phyloP scores from a whole-genome alignment of 495 filamentous ascomycete genomes.

The Bacidia rubella region DNA sequence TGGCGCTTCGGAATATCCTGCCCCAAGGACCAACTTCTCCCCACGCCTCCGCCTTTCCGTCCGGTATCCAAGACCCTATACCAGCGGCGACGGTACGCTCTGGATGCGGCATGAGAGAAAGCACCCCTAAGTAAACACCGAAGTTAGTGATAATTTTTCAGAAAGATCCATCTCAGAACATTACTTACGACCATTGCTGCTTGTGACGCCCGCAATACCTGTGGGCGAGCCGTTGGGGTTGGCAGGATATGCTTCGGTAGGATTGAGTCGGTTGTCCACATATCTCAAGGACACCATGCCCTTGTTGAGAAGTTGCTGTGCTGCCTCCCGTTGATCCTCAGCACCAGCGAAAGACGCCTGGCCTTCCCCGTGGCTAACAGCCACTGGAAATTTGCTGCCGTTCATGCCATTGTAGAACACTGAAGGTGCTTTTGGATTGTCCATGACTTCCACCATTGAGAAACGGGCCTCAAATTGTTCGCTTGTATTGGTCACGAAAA shows the following conservation, averaged over 20 bases:
- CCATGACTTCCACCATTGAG: conserved; percentile 71
- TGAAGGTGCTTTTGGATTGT: conserved; percentile 45
- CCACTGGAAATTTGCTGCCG: conserved; percentile 71
- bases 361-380: conserved; percentile 85
- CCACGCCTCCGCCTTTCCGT: conserved; percentile 51
- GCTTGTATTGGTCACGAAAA: conserved; percentile 70
- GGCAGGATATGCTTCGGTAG: conserved; percentile 73
- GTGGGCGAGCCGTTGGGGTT: conserved; percentile 89
- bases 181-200: conserved; percentile 50
- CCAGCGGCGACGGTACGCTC: conserved; percentile 82
- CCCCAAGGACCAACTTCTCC: conserved; percentile 81
- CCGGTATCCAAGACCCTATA: conserved; percentile 62
- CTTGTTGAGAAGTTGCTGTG: conserved; percentile 41
- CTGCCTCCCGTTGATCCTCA: conserved; percentile 10
- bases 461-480: conserved; percentile 90
- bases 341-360: conserved; percentile 55
- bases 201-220: conserved; percentile 75
- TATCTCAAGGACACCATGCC: conserved; percentile 64
- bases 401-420: conserved; percentile 92
- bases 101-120: conserved; percentile 95
- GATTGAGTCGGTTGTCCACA: conserved; percentile 59
- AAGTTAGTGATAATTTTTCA: neutral
- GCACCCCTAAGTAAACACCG: conserved; percentile 36
- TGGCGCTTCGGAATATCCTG: conserved; percentile 11
- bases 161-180: neutral